Evolutionary conservation across 1,284 basidiomycete species (phyloP).

Genomic region (Pyrrhoderma lamaoense): DNA sequence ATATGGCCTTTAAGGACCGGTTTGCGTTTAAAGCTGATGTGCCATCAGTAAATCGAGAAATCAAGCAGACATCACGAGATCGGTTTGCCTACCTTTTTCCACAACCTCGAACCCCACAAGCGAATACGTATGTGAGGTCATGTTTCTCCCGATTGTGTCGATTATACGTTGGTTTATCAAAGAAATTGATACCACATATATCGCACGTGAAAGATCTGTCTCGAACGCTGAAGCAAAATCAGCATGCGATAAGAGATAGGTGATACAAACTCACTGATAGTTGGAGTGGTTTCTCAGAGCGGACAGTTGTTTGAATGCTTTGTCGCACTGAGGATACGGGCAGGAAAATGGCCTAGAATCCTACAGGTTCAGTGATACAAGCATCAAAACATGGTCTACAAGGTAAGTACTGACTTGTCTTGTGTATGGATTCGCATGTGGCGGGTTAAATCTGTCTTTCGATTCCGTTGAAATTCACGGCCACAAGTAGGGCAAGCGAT

Average conservation of each 20-base stretch:
- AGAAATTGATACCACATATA: slow-evolving; percentile 14
- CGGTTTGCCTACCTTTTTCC: slow-evolving; percentile 9
- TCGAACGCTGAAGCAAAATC: neutral
- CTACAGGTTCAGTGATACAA: too few species aligned
- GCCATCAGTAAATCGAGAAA: neutral
- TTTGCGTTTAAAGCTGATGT: slow-evolving; percentile 14
- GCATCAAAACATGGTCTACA: too few species aligned
- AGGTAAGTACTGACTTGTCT: slow-evolving; percentile 18
- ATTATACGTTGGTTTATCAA: slow-evolving; percentile 17
- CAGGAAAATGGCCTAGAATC: slow-evolving; percentile 15
- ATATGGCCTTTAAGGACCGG: slow-evolving; percentile 12
- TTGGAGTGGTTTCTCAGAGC: slow-evolving; percentile 17
- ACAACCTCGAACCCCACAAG: slow-evolving; percentile 5
- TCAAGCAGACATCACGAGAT: neutral
- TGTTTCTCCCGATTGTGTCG: slow-evolving; percentile 17
- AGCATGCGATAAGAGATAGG: neutral
- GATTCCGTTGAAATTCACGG: slow-evolving; percentile 12
- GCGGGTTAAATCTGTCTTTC: slow-evolving; percentile 16
- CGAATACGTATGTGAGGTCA: slow-evolving; percentile 12
- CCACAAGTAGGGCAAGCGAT: slow-evolving; percentile 12
- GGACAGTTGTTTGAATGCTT: slow-evolving; percentile 16
- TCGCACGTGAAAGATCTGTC: slow-evolving; percentile 9
- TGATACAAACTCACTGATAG: slow-evolving; percentile 12
- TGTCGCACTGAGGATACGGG: slow-evolving; percentile 10
- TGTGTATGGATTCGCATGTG: slow-evolving; percentile 19